Evolutionary conservation across 169 alveolate species (phyloP).

Genomic region (Cryptosporidium canis): DNA sequence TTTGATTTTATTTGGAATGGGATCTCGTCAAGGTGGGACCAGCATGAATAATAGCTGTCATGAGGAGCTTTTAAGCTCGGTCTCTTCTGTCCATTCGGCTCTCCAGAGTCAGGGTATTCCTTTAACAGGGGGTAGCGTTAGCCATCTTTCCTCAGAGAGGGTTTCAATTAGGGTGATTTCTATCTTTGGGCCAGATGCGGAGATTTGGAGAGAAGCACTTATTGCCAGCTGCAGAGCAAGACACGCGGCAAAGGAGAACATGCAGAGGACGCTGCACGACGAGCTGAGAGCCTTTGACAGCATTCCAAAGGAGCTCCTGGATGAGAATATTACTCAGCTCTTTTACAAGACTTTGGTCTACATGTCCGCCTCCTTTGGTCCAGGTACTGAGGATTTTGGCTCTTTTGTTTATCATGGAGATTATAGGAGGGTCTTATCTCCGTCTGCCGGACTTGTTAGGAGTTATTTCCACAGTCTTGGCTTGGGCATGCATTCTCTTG

Average conservation of each 20-base stretch:
- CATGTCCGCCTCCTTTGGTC: background rate
- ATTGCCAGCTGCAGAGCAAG: slow-evolving; percentile 69
- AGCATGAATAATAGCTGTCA: background rate
- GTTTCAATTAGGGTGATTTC: slow-evolving; percentile 34
- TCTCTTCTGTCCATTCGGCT: background rate
- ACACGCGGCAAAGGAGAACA: slow-evolving; percentile 47
- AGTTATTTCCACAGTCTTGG: no score
- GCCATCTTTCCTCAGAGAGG: slow-evolving; percentile 10
- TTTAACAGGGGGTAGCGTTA: background rate
- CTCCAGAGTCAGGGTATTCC: background rate
- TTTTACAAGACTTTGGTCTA: slow-evolving; percentile 38
- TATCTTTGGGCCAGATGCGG: slow-evolving; percentile 63
- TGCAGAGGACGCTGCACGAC: slow-evolving; percentile 38
- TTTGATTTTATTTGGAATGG: background rate
- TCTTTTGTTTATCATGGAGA: no score
- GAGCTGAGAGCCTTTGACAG: slow-evolving; percentile 68
- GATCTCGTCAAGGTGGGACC: no score
- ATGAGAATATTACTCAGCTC: slow-evolving; percentile 17
- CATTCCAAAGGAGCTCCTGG: slow-evolving; percentile 30
- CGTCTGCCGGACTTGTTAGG: no score
- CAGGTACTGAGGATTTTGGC: no score
- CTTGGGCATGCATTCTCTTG: background rate
- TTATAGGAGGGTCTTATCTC: no score
- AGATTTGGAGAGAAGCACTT: slow-evolving; percentile 67
- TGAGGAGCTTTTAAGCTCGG: background rate